A percentile compares a stretch with the other conserved stretches of the same genome.
Conservation (phyloP, 202 grass and related monocot genomes). For the Brachypodium distachyon region DNA sequence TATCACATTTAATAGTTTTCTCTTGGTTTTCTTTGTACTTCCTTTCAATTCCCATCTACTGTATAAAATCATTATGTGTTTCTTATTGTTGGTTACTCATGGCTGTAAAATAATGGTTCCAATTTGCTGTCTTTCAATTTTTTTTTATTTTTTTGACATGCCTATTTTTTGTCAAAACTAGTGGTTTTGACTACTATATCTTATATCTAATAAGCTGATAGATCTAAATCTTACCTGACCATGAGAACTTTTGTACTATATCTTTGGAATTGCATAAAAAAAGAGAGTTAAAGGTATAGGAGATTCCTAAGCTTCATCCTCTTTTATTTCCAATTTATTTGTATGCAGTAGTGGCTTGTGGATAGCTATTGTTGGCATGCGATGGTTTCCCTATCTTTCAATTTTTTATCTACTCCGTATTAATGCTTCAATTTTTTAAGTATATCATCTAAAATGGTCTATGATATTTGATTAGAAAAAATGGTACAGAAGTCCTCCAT, state of each 20-base stretch:
- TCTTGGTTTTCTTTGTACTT: conserved; percentile 1
- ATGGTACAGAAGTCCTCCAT: neutral
- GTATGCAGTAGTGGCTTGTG: neutral
- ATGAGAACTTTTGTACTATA: neutral
- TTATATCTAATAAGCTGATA: neutral
- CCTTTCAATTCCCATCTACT: neutral
- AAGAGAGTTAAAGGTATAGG: neutral
- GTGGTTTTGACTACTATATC: neutral
- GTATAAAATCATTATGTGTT: neutral
- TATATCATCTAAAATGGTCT: neutral
- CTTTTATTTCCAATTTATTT: neutral
- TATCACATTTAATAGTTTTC: neutral
- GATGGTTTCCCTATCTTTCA: neutral
- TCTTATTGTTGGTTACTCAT: neutral
- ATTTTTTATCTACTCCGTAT: neutral
- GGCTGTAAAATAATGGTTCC: neutral
- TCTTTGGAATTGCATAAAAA: neutral
- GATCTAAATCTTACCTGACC: neutral
- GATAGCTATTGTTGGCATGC: neutral
- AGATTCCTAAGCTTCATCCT: neutral
- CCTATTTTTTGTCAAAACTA: neutral
- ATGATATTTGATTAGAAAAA: neutral
- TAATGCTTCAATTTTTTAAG: neutral
- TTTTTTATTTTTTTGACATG: too few relatives aligned
- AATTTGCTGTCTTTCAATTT: neutral